Conservation (phyloP, 129 eudicot species). For the Dittrichia graveolens region DNA sequence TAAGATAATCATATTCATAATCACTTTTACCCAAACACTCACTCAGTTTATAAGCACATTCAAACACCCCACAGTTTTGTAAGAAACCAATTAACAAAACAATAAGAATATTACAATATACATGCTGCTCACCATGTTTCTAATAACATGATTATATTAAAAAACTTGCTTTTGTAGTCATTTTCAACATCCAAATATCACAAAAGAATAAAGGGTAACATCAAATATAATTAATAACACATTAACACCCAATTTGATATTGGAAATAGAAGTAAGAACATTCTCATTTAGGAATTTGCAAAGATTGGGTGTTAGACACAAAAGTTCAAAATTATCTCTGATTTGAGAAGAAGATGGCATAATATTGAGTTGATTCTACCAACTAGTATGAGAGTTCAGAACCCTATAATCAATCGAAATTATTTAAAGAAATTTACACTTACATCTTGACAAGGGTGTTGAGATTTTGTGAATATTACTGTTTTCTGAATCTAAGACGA, state of each 20-base stretch:
- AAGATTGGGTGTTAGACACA: not conserved
- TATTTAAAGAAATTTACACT: constrained; percentile 31
- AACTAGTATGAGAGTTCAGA: not conserved
- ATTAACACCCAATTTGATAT: constrained; percentile 5
- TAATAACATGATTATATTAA: not conserved
- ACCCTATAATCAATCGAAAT: not conserved
- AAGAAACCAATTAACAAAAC: constrained; percentile 7
- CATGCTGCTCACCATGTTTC: not conserved
- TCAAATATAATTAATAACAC: not conserved
- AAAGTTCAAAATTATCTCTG: not conserved
- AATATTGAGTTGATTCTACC: not conserved
- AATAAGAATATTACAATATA: not conserved
- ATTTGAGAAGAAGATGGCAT: not conserved
- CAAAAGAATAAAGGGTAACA: not conserved
- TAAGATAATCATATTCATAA: not conserved
- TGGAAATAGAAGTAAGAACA: not conserved
- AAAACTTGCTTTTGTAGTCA: not conserved
- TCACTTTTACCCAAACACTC: constrained; percentile 5
- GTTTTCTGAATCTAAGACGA: constrained; percentile 77
- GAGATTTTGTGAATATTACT: constrained; percentile 81
- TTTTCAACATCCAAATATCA: not conserved
- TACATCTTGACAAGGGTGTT: constrained; percentile 82
- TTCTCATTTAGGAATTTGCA: not conserved
- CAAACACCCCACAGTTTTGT: not conserved
- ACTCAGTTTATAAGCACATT: not conserved